Evolutionary conservation across 805 yeast species (phyloP), one percentile per base, ranked within the genome.

Genomic region (Metschnikowia peoriensis): DNA sequence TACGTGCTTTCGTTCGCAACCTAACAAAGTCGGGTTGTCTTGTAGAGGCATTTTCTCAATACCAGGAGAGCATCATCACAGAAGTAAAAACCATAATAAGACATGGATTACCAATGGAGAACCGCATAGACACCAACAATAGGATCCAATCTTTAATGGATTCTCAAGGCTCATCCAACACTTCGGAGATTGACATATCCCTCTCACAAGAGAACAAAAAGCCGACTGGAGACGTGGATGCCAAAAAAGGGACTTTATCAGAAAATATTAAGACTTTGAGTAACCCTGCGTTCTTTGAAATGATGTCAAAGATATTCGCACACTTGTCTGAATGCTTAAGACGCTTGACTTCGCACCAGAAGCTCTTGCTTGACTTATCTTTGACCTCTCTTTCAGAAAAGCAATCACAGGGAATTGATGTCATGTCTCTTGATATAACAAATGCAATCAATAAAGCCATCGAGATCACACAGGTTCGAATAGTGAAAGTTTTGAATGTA

Each of bases 51-150:
- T 84, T 86, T 57, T 73, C 76, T 39, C 63, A 72, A 3, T 91
- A 87, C 65, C 88, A 86, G 60, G 93, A 85, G 27, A 76, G 76
- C 16, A 81, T 88, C n/a, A 72, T 85, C 11, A 71, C 77, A 1
- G 96, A 91, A 59, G 76, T 89, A 49, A 90, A 90, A 66, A 77
- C 79, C 12, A 81, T 90, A 14, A 88, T 92, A 38, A 81, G 88
- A 54, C 38, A 38, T 16, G 55, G 54, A 6, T 49, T 59, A 29
- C 62, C 62, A 16, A 50, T 28, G 32, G 54, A 50, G 10, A 28
- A 45, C 22, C 15, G 15, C 12, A n/a, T 29, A 27, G 44, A 22
- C 9, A 7, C 28, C n/a, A 35, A 11, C 8, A 42, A 38, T 10
- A 28, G 28, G 14, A 32, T 16, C 14, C 45, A n/a, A 32, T 6